These are phyloP conservation scores for Arbutus unedo DNA, from an alignment of 148 eudicot genomes.

Conservation along the genomic window DNA sequence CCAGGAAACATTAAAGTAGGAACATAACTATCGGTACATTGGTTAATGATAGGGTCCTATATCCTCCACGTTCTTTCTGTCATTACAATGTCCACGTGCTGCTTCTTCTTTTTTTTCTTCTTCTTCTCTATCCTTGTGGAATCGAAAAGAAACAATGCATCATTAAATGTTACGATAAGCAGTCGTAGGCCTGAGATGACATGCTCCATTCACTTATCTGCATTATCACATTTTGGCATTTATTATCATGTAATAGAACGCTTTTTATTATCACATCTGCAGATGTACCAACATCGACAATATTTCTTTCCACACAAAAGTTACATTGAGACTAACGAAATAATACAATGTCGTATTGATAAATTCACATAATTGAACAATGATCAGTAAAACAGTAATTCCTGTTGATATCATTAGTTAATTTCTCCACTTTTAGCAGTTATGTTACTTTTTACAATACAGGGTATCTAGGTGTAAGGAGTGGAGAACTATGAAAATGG, in stretches of 20 bases:
- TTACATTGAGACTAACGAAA: background rate
- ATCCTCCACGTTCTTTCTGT: background rate
- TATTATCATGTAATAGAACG: too few species aligned
- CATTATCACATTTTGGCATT: too few species aligned
- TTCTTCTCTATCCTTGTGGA: background rate
- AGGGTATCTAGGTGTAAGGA: background rate
- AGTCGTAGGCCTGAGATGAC: background rate
- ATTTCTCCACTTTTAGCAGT: slow-evolving; percentile 4
- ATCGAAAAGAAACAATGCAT: background rate
- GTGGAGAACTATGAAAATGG: background rate
- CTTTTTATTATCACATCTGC: too few species aligned
- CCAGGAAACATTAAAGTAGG: background rate
- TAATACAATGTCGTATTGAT: background rate
- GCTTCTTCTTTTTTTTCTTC: background rate
- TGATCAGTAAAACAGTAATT: background rate
- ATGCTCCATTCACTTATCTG: background rate
- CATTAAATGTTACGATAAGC: background rate
- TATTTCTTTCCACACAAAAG: background rate
- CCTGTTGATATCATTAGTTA: background rate
- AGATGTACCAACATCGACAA: too few species aligned
- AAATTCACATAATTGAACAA: background rate
- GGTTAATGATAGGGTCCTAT: background rate
- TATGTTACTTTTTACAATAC: background rate
- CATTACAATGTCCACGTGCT: background rate
- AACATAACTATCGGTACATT: background rate